These are phyloP conservation scores for Luffa aegyptiaca DNA, from an alignment of 306 rosid genomes.

Conservation along the genomic window DNA sequence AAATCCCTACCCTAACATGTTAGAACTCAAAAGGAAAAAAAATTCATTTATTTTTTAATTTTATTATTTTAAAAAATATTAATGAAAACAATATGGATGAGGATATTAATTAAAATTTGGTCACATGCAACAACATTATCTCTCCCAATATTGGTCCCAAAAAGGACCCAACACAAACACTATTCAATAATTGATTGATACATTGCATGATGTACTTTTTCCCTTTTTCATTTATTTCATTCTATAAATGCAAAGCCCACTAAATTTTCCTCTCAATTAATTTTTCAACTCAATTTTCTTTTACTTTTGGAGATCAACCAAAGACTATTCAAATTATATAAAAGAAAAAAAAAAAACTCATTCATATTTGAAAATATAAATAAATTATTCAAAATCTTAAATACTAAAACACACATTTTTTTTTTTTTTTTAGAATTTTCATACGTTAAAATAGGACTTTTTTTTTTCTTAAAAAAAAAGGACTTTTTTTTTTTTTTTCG, in stretches of 20 bases:
- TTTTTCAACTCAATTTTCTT: not conserved
- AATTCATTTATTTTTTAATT: not conserved
- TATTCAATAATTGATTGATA: not conserved
- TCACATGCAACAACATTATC: not conserved
- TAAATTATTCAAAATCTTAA: not conserved
- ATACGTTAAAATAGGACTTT: no score
- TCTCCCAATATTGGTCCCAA: conserved; percentile 6
- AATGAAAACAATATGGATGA: not conserved
- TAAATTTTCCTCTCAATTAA: not conserved
- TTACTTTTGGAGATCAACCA: not conserved
- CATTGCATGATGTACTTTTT: not conserved
- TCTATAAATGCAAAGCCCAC: not conserved
- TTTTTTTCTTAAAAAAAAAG: no score
- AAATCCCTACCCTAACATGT: no score
- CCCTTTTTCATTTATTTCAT: not conserved
- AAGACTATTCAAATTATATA: not conserved
- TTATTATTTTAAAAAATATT: not conserved
- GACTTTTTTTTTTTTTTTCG: no score
- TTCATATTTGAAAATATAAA: not conserved
- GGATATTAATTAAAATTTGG: not conserved
- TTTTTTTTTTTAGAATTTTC: no score
- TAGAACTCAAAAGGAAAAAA: no score
- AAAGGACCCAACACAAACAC: not conserved
- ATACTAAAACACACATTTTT: no score
- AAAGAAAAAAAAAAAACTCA: not conserved